Conservation (phyloP, 2,329 filamentous ascomycete species). For the Aspergillus sp. region DNA sequence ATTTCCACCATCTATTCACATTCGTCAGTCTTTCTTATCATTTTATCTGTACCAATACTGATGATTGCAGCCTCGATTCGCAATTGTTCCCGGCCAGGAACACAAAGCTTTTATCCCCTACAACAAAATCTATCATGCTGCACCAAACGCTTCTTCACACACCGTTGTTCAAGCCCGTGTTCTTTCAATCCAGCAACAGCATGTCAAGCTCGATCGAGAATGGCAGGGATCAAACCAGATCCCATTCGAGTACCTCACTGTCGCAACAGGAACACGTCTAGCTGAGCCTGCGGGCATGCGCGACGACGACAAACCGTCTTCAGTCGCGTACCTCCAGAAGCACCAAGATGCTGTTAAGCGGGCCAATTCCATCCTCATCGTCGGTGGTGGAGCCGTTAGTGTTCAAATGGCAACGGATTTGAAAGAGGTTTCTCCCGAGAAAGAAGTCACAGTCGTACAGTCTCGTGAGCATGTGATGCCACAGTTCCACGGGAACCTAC, state of each 20-base stretch:
- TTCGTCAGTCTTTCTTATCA: slow-evolving; percentile 18
- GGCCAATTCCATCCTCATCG: slow-evolving; percentile 29
- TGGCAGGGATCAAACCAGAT: slow-evolving; percentile 28
- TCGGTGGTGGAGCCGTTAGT: slow-evolving; percentile 48
- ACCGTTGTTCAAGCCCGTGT: slow-evolving; percentile 28
- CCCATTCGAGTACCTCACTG: slow-evolving; percentile 28
- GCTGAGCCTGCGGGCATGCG: slow-evolving; percentile 29
- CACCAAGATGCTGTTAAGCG: slow-evolving; percentile 26
- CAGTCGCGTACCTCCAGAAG: slow-evolving; percentile 26
- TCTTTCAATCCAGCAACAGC: slow-evolving; percentile 20
- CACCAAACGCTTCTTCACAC: slow-evolving; percentile 17
- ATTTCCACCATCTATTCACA: slow-evolving; percentile 32
- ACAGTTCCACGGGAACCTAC: slow-evolving; percentile 25
- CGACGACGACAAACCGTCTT: slow-evolving; percentile 27
- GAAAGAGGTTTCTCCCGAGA: slow-evolving; percentile 44
- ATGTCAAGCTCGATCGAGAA: slow-evolving; percentile 28
- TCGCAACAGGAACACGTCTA: slow-evolving; percentile 31
- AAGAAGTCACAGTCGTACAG: slow-evolving; percentile 45
- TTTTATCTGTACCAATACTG: neutral
- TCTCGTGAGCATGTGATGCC: slow-evolving; percentile 38
- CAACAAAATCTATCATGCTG: slow-evolving; percentile 22
- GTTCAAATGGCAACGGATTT: slow-evolving; percentile 49
- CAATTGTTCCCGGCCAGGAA: slow-evolving; percentile 29
- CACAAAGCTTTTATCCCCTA: slow-evolving; percentile 35
- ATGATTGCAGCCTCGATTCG: slow-evolving; percentile 24